Evolutionary conservation across 2,329 filamentous ascomycete species (phyloP).

Genomic region (Aspergillus brunneoviolaceus): DNA sequence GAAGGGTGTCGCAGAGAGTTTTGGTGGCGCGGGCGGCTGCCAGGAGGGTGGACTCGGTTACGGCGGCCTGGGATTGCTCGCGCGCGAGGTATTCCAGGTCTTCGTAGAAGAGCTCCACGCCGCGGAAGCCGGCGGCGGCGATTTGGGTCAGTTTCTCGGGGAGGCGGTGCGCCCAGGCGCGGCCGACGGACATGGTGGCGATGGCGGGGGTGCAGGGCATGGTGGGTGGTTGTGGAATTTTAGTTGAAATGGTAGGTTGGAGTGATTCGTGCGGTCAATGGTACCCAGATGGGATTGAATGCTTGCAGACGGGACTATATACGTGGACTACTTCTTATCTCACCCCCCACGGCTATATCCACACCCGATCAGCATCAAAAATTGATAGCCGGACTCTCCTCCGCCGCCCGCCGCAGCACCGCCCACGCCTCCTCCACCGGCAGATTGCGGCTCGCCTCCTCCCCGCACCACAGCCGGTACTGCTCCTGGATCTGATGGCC

Average conservation of each 20-base stretch:
- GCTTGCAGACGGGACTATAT: too few relatives aligned
- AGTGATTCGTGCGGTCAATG: too few relatives aligned
- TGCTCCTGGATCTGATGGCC: conserved; percentile 45
- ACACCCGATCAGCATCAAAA: conserved; percentile 10
- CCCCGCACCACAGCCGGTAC: conserved; percentile 40
- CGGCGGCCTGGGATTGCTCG: conserved; percentile 44
- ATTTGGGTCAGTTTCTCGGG: conserved; percentile 67
- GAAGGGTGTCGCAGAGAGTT: conserved; percentile 40
- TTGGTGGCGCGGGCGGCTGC: conserved; percentile 59
- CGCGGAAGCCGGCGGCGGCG: conserved; percentile 61
- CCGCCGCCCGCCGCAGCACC: conserved; percentile 32
- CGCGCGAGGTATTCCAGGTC: conserved; percentile 65
- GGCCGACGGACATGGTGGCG: conserved; percentile 71
- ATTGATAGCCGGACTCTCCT: conserved; percentile 38
- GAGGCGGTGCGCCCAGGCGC: conserved; percentile 67
- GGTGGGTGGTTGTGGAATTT: background rate
- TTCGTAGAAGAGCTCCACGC: conserved; percentile 76
- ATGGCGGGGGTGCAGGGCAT: conserved; percentile 54
- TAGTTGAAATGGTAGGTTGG: too few relatives aligned
- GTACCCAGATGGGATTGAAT: too few relatives aligned
- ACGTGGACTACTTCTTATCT: too few relatives aligned
- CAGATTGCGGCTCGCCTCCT: conserved; percentile 25
- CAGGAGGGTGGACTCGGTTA: conserved; percentile 48
- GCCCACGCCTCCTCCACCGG: conserved; percentile 33
- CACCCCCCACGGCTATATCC: conserved; percentile 1